Evolutionary conservation across 805 yeast genomes (phyloP), one percentile per base, ranked within the genome.

Genomic region (Wickerhamomyces chambardii): DNA sequence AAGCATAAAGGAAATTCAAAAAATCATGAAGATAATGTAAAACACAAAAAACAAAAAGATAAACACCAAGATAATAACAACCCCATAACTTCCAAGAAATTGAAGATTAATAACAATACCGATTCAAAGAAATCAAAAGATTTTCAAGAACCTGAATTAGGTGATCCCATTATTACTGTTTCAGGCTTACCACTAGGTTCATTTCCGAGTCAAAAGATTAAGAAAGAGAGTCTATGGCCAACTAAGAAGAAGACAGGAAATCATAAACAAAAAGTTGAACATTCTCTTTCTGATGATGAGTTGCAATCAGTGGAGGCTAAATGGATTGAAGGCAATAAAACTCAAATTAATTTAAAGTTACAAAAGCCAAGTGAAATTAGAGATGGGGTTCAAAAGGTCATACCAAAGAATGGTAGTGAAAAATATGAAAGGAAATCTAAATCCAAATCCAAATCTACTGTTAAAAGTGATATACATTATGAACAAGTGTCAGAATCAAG

Each of bases 181-280:
- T 79, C 90, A 0, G 95, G 96, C 2, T 64, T 75, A 29, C 81
- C 92, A 4, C 56, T 86, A 36, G 84, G 75, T 43, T 66, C 73
- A n/a, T 66, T 68, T 6, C 95, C 95, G 8, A 71, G 75, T 15
- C 56, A 64, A 4, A 78, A 73, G 47, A 59, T 73, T 27, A 73
- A 69, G 47, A 73, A 68, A 42, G 82, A 75, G 31, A 62, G 75
- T 15, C 53, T 69, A 32, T 69, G 81, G 75, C 68, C 75, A 19
- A 45, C 53, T 37, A 63, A 60, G 46, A 55, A 43, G 33, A 44
- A 42, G 33, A 16, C 40, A 33, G 32, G 40, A 2, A 30, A n/a
- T 15, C 12, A 5, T 19, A 30, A 14, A 9, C 32, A 39, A 38
- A 38, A 50, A 44, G 40, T 42, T 41, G 36, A 32, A 37, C 37